These are phyloP conservation scores for Aureobasidium musti DNA, from an alignment of 2,329 filamentous ascomycete genomes.

Conservation along the genomic window DNA sequence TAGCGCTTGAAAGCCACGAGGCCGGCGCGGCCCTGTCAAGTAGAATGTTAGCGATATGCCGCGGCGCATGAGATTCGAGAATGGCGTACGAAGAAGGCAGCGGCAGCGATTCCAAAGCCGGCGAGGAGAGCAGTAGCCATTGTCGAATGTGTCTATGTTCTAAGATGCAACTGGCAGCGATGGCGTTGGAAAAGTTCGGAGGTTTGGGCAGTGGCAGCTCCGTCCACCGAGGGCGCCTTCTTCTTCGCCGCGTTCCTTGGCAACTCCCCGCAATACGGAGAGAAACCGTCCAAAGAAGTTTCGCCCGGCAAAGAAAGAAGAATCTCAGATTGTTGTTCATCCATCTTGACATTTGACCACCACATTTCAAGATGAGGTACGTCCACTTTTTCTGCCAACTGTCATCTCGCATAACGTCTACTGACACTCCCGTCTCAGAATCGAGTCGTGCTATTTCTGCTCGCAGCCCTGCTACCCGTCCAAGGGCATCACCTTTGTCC, in stretches of 20 bases:
- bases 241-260: constrained; percentile 3
- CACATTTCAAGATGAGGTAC: constrained; percentile 23
- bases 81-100: constrained; percentile 63
- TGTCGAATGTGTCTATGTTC: not conserved
- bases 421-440: constrained; percentile 41
- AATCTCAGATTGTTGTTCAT: not conserved
- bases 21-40: constrained; percentile 78
- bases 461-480: constrained; percentile 66
- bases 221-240: not conserved
- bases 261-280: not conserved
- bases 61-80: not conserved
- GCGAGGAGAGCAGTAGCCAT: constrained; percentile 29
- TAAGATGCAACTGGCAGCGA: too few relatives aligned
- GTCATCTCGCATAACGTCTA: not conserved
- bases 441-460: constrained; percentile 72
- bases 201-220: not conserved
- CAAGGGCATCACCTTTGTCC: constrained; percentile 67
- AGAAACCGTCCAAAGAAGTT: constrained; percentile 11
- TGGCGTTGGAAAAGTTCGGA: not conserved
- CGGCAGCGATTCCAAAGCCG: constrained; percentile 62
- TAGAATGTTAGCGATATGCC: constrained; percentile 24
- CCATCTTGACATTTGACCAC: not conserved
- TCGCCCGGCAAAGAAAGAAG: constrained; percentile 3
- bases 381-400: not conserved
- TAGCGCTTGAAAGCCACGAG: constrained; percentile 85